Percentiles rank a stretch among this genome's conserved stretches.
These are phyloP conservation scores for Cystofilobasidium bisporidii DNA, from an alignment of 768 basidiomycete genomes.

Conservation along the genomic window DNA sequence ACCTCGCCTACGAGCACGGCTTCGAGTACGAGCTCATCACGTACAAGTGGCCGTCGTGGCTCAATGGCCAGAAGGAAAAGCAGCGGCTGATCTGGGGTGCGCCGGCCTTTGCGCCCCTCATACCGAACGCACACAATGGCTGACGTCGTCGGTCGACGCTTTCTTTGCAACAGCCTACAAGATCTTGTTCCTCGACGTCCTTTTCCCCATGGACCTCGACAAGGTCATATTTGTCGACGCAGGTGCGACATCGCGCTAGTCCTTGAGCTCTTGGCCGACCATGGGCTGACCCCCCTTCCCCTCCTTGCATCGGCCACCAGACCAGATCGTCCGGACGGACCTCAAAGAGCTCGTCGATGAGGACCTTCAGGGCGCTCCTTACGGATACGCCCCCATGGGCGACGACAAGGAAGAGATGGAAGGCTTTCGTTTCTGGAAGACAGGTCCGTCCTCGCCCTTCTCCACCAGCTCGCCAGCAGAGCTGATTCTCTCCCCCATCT, in stretches of 20 bases:
- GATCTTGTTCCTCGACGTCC: slow-evolving; percentile 95
- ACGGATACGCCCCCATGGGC: slow-evolving; percentile 96
- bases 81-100: slow-evolving; percentile 89
- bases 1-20: slow-evolving; percentile 77
- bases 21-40: slow-evolving; percentile 97
- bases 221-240: slow-evolving; percentile 99
- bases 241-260: no score
- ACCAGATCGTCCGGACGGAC: slow-evolving; percentile 82
- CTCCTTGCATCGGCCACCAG: no score
- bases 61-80: slow-evolving; percentile 93
- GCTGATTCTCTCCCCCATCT: no score
- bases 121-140: not conserved
- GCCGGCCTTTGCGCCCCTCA: slow-evolving; percentile 15
- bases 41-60: slow-evolving; percentile 98
- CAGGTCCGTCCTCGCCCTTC: slow-evolving; percentile 45
- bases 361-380: slow-evolving; percentile 84
- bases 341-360: slow-evolving; percentile 87
- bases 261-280: no score
- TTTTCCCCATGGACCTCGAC: slow-evolving; percentile 98
- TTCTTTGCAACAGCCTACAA: slow-evolving; percentile 56
- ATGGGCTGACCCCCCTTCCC: no score
- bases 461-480: not conserved
- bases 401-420: slow-evolving; percentile 91
- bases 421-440: slow-evolving; percentile 98
- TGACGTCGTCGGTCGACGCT: no score